Evolutionary conservation across 805 yeast genomes (phyloP).

Genomic region (Cyberlindnera saturnus): DNA sequence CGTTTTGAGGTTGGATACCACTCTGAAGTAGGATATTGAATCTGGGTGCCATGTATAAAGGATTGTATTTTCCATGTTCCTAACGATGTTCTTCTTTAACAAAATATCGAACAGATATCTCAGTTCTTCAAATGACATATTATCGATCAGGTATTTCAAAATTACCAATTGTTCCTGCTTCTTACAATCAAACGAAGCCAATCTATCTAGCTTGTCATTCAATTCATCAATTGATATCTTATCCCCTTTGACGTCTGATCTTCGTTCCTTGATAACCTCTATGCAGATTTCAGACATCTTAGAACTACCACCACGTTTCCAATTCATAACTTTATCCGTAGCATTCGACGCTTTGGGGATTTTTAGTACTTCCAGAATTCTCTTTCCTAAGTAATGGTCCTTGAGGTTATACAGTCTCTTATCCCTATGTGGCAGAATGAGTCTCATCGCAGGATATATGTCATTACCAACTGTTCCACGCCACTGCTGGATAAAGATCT

Average conservation of each 20-base stretch:
- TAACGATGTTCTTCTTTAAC: constrained; percentile 52
- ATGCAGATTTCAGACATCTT: constrained; percentile 44
- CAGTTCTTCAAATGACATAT: constrained; percentile 56
- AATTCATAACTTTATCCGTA: constrained; percentile 39
- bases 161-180: constrained; percentile 36
- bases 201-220: constrained; percentile 38
- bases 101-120: constrained; percentile 65
- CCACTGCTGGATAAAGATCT: constrained; percentile 44
- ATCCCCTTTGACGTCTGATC: constrained; percentile 32
- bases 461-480: constrained; percentile 50
- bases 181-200: constrained; percentile 28
- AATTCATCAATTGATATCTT: constrained; percentile 42
- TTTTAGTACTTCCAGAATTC: constrained; percentile 45
- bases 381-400: constrained; percentile 52
- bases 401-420: constrained; percentile 53
- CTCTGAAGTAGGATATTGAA: constrained; percentile 56
- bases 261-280: constrained; percentile 43
- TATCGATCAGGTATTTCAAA: constrained; percentile 43
- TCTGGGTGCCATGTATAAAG: constrained; percentile 73
- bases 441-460: constrained; percentile 59
- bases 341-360: constrained; percentile 59
- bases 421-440: constrained; percentile 61
- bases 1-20: constrained; percentile 56
- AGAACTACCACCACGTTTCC: constrained; percentile 41
- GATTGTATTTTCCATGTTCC: constrained; percentile 53